phyloP scores from a whole-genome alignment of 495 filamentous ascomycete genomes.

The Penicillium mononematosum region DNA sequence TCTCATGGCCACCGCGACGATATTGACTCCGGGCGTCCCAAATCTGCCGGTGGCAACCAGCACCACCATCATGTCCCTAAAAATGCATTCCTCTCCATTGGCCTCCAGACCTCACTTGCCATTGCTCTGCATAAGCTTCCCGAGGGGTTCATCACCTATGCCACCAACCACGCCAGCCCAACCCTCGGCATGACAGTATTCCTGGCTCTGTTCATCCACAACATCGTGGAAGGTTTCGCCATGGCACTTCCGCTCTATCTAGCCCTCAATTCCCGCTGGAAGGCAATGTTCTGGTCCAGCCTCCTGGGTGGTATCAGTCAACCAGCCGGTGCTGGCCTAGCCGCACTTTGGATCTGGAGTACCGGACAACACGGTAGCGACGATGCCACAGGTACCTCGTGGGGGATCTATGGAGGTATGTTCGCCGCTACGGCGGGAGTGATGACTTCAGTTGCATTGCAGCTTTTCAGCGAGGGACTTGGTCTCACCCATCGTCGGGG shows the following conservation, averaged over 20 bases:
- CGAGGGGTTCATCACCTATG: slow-evolving; percentile 97
- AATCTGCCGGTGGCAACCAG: slow-evolving; percentile 41
- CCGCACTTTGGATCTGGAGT: slow-evolving; percentile 76
- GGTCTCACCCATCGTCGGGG: slow-evolving; percentile 74
- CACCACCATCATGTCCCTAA: slow-evolving; percentile 97
- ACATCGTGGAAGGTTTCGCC: slow-evolving; percentile 94
- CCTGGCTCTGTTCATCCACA: slow-evolving; percentile 94
- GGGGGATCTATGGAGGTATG: slow-evolving; percentile 79
- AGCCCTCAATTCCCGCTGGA: slow-evolving; percentile 69
- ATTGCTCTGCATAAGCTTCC: slow-evolving; percentile 97
- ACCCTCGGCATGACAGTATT: slow-evolving; percentile 86
- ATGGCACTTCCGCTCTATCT: slow-evolving; percentile 91
- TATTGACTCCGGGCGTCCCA: slow-evolving; percentile 24
- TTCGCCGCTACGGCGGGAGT: slow-evolving; percentile 91
- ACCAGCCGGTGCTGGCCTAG: slow-evolving; percentile 79
- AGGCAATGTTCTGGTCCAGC: slow-evolving; percentile 81
- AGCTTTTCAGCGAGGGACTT: slow-evolving; percentile 84
- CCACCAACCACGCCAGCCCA: slow-evolving; percentile 94
- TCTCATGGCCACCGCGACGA: slow-evolving; percentile 22
- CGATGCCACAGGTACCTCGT: slow-evolving; percentile 51
- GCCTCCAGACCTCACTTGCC: slow-evolving; percentile 87
- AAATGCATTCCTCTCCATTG: slow-evolving; percentile 90
- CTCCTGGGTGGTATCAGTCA: slow-evolving; percentile 84
- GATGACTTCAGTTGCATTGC: slow-evolving; percentile 88
- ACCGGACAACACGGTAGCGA: slow-evolving; percentile 49